Base-by-base conservation (phyloP, 371 early-diverging fungal species). In the Haplosporangium sp. region DNA sequence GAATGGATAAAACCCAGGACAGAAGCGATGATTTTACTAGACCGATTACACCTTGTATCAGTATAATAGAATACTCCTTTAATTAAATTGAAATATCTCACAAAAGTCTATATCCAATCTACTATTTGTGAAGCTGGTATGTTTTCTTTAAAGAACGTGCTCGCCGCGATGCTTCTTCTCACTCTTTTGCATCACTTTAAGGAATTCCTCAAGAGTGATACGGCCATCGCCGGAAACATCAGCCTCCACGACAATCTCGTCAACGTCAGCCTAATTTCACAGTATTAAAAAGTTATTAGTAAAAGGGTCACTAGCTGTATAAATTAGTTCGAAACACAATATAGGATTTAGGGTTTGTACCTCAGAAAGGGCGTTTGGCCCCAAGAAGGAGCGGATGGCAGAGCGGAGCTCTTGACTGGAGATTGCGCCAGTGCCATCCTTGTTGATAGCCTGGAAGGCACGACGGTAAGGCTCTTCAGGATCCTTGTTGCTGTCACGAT, bases 141-240 rank as follows among this genome's bases (percentile, higher is more conserved):
- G 19, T 27, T 5, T n/a, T 3, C 2, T 39, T 67, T 61, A 77
- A 38, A 77, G 52, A 52, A 77, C 72, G 42, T 68, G 69, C 55
- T 77, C 77, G 53, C 77, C 77, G 37, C 69, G 72, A 39, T 61
- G 68, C 66, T 72, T 72, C 66, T 77, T 77, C 69, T 77, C 77
- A 38, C 72, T 72, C 65, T 72, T 72, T 27, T 77, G 77, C 77
- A 77, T 77, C 34, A 77, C 69, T 52, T 77, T 77, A 58, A 77
- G 61, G 61, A 77, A 77, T 63, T 77, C 77, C 56, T 77, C 77
- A 11, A 77, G 56, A 5, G 69, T 72, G 55, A 77, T 72, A 19
- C 77, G 73, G 11, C 77, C 77, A 35, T 72, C 77, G 19, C 77
- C 77, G 7, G 77, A 77, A 40, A 77, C 77, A 27, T 77, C 77